Evolutionary conservation across 768 basidiomycete genomes (phyloP).

Genomic region (button mushroom (Agaricus bisporus)): DNA sequence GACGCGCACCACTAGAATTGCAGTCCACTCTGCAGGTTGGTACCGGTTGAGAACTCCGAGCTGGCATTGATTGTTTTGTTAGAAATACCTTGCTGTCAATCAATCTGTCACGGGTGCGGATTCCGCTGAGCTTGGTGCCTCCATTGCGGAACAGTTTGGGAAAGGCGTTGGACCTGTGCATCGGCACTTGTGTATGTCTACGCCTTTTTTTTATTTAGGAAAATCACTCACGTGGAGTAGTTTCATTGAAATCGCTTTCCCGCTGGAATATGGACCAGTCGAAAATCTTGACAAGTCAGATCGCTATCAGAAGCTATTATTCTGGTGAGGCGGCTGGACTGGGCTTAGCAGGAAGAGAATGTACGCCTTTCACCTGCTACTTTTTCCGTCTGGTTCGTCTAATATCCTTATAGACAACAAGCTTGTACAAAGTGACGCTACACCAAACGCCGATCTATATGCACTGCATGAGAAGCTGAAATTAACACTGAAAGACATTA

Average conservation of each 20-base stretch:
- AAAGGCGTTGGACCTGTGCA: constrained; percentile 75
- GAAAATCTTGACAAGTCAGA: constrained; percentile 75
- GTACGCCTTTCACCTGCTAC: constrained; percentile 13
- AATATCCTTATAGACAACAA: constrained; percentile 59
- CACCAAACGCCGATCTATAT: constrained; percentile 55
- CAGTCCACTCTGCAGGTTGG: constrained; percentile 87
- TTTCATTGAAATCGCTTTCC: constrained; percentile 47
- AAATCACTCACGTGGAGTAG: constrained; percentile 24
- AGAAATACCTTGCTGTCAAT: constrained; percentile 87
- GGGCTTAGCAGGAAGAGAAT: constrained; percentile 60
- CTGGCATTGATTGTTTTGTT: neutral
- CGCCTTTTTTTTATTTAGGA: neutral
- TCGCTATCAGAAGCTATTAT: constrained; percentile 88
- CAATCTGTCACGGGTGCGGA: constrained; percentile 65
- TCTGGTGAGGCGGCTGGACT: constrained; percentile 83
- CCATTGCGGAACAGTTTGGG: constrained; percentile 81
- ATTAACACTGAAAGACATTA: constrained; percentile 59
- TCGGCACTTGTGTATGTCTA: constrained; percentile 62
- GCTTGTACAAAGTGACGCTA: constrained; percentile 28
- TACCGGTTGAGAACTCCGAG: constrained; percentile 1
- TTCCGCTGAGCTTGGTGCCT: constrained; percentile 85
- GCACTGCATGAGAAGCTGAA: constrained; percentile 66
- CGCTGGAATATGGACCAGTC: constrained; percentile 76
- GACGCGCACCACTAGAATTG: constrained; percentile 86
- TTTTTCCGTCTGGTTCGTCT: constrained; percentile 1